Base-by-base conservation (phyloP, 2,329 filamentous ascomycete species). In the Ascochyta fabae region DNA sequence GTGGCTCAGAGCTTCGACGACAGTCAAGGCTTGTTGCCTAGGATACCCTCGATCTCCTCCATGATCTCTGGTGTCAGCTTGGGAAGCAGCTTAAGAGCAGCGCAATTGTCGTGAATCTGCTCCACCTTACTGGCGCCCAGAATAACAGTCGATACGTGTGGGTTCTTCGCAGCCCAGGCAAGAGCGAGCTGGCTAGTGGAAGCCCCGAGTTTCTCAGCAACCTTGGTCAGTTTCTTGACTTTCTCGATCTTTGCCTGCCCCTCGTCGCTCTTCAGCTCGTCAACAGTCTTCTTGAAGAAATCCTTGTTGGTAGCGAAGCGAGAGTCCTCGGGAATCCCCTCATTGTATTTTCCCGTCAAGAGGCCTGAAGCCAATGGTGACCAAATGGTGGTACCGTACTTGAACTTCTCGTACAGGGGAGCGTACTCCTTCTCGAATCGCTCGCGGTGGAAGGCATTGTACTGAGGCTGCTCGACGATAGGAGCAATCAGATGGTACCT, bases 311-410 rank as follows among this genome's bases (percentile, higher is more conserved):
- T 83, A 50, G 83, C 83, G 64, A 86, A 86, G 33, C 86, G 83
- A 35, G 83, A 86, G 66, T 81, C 84, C 64, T 84, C 80, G 15
- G 84, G 84, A 50, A 87, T 84, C 49, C 84, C 84, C 59, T 86
- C 79, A 72, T 86, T 86, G 79, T 88, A 87, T 75, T 87, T 88
- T 66, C 85, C 85, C 7, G 83, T 86, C 49, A 88, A 71, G 35
- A 87, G 73, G 53, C 85, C 85, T 27, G 78, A 82, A 42, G 54
- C 82, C 9, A 86, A 77, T 23, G 84, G 83, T 23, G 75, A 80
- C 81, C 81, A 85, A 69, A 82, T 81, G 46, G 80, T 83, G 36
- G 84, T 84, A 42, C 84, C 84, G 65, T 84, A 84, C 58, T 82
- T 74, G 77, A 80, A 83, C 66, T 85, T 80, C 57, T 83, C 71